Conservation (phyloP, 1,284 basidiomycete species). For the Ceratobasidium sp. region DNA sequence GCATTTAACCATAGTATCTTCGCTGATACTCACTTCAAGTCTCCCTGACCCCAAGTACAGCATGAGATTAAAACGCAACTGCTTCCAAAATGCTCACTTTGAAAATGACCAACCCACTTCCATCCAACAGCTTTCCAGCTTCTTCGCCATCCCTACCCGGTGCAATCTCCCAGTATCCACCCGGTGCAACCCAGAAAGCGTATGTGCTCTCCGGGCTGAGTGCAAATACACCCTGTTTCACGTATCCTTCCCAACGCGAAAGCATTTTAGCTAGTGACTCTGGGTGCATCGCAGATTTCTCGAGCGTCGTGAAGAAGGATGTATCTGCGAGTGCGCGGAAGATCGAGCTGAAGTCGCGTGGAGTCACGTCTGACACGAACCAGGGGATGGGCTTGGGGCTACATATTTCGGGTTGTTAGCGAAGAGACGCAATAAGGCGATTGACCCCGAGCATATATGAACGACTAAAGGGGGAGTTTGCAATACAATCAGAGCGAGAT, state of each 20-base stretch:
- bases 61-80: background rate
- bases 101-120: conserved; percentile 88
- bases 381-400: conserved; percentile 92
- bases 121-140: conserved; percentile 64
- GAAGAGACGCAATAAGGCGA: conserved; percentile 1
- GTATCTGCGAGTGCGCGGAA: conserved; percentile 61
- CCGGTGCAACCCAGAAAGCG: conserved; percentile 80
- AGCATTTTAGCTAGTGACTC: conserved; percentile 54
- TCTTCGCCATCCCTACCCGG: conserved; percentile 33
- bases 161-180: conserved; percentile 83
- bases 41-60: conserved; percentile 68
- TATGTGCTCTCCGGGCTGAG: conserved; percentile 8
- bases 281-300: conserved; percentile 56
- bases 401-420: conserved; percentile 39
- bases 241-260: conserved; percentile 48
- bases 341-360: conserved; percentile 76
- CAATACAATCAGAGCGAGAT: background rate
- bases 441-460: background rate
- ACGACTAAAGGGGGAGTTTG: background rate
- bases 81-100: conserved; percentile 68
- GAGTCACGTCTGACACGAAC: conserved; percentile 94
- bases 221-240: conserved; percentile 26
- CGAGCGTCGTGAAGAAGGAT: conserved; percentile 47
- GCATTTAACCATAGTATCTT: background rate
- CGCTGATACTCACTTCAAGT: conserved; percentile 77